Base-by-base conservation (phyloP, 257 asterid species). In the Forsythia viridissima region DNA sequence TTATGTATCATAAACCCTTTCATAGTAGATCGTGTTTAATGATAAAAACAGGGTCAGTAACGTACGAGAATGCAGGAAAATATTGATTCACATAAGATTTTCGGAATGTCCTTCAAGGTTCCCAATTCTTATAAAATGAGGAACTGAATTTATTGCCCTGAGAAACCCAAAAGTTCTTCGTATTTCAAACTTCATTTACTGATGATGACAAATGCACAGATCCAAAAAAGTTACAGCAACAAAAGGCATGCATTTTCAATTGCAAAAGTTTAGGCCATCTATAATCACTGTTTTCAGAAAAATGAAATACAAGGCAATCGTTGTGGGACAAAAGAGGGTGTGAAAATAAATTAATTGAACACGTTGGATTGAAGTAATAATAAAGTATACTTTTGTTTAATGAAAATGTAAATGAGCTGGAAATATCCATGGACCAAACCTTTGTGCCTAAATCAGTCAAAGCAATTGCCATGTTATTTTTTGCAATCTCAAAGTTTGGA, bases 401-500 rank as follows among this genome's bases (percentile, higher is more conserved):
- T 80, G 75, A 48, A 69, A 63, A 73, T 46, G 40, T 40, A 72
- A 79, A 70, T 46, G 38, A 61, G 73, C 24, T 44, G 77, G 41
- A 21, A 80, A 36, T n/a, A 40, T 21, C 70, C 34, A 83, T 77
- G 81, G 73, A 38, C 48, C 71, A 75, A 57, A 96, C 99, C 99
- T 96, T 96, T 72, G 99, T 96, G 88, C 99, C 99, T 77, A 96
- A 91, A 89, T 96, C 99, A 71, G 99, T 96, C 79, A 96, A 87
- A 69, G 98, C 99, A 84, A 96, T 96, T 80, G 99, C 95, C 99
- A 96, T 96, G 90, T 96, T 96, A 82, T 93, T 96, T 87, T 96
- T 96, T 39, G 99, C 98, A 74, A 96, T 96, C 94, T 96, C 98
- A 85, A 96, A 96, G 86, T 96, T 96, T 12, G 97, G 99, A 79